Percentiles rank a stretch among this genome's conserved stretches.
Conservation (phyloP, 2,329 filamentous ascomycete genomes). For the Pezizomycotina sp. region DNA sequence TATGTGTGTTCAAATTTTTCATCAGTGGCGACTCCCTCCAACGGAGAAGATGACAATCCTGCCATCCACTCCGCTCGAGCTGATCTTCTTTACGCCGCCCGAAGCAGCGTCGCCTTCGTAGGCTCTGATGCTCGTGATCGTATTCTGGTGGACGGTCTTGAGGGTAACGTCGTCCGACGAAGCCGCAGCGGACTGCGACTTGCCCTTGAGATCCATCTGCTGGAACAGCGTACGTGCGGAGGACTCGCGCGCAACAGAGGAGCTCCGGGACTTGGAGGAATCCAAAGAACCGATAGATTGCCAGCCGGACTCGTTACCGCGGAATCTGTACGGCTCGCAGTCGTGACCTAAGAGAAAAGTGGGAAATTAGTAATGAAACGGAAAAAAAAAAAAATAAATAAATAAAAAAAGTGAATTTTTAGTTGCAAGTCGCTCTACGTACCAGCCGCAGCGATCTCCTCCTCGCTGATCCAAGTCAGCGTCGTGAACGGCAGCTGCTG, state of each 20-base stretch:
- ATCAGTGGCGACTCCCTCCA: too few relatives aligned
- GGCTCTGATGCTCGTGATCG: slow-evolving; percentile 59
- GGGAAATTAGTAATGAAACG: too few relatives aligned
- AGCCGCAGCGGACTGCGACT: slow-evolving; percentile 33
- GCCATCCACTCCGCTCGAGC: slow-evolving; percentile 67
- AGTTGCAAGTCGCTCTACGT: slow-evolving; percentile 52
- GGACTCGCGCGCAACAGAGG: slow-evolving; percentile 34
- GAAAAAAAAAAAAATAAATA: too few relatives aligned
- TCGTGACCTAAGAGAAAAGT: too few relatives aligned
- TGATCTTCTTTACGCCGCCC: slow-evolving; percentile 58
- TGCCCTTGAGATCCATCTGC: slow-evolving; percentile 97
- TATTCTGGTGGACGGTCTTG: slow-evolving; percentile 93
- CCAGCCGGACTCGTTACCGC: slow-evolving; percentile 66
- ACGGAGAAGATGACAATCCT: slow-evolving; percentile 51
- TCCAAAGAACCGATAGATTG: slow-evolving; percentile 67
- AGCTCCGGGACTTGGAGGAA: slow-evolving; percentile 27
- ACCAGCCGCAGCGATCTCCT: slow-evolving; percentile 86
- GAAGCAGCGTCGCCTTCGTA: slow-evolving; percentile 46
- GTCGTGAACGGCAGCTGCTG: slow-evolving; percentile 85
- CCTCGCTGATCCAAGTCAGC: slow-evolving; percentile 78
- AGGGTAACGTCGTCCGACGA: slow-evolving; percentile 76
- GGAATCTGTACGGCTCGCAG: slow-evolving; percentile 76
- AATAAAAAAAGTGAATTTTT: too few relatives aligned
- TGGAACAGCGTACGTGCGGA: slow-evolving; percentile 95
- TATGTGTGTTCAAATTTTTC: too few relatives aligned